phyloP scores from a whole-genome alignment of 495 filamentous ascomycete genomes.

The Aspergillus cavernicola region DNA sequence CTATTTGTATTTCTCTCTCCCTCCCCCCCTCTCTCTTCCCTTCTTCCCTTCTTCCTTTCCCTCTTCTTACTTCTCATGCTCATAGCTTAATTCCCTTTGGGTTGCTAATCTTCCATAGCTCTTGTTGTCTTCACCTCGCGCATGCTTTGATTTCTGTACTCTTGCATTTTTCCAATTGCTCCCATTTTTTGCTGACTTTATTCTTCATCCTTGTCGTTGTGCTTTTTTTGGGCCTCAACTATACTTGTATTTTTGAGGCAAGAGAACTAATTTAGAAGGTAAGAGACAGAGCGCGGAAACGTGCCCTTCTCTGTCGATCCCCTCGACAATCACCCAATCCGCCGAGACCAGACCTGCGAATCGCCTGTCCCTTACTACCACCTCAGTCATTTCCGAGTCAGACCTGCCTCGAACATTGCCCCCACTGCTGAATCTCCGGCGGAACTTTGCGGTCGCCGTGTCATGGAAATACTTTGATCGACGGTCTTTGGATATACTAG shows the following conservation, averaged over 20 bases:
- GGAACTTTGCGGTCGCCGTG: slow-evolving; percentile 22
- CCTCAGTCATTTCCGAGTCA: slow-evolving; percentile 12
- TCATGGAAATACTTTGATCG: slow-evolving; percentile 43
- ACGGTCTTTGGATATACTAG: slow-evolving; percentile 17
- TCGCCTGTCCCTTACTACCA: slow-evolving; percentile 2
- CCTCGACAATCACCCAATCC: slow-evolving; percentile 6
- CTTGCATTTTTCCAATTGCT: neutral
- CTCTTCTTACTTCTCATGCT: slow-evolving; percentile 17
- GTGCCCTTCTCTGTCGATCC: slow-evolving; percentile 19
- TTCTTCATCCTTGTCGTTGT: slow-evolving; percentile 1
- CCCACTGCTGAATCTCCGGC: neutral
- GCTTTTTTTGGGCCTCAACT: neutral
- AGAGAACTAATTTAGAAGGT: neutral
- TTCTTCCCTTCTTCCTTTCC: slow-evolving; percentile 7
- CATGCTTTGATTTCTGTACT: slow-evolving; percentile 14
- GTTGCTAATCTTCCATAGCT: slow-evolving; percentile 14
- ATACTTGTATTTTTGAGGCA: too few relatives aligned
- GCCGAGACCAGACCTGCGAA: slow-evolving; percentile 10
- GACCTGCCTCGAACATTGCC: neutral
- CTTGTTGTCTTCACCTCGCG: slow-evolving; percentile 19
- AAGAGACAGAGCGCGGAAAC: slow-evolving; percentile 7
- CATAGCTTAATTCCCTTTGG: slow-evolving; percentile 9
- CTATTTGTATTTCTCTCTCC: slow-evolving; percentile 21
- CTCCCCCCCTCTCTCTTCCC: slow-evolving; percentile 16
- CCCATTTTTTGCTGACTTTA: neutral